phyloP scores from a whole-genome alignment of 805 yeast genomes.

The Maudiozyma barnettii region DNA sequence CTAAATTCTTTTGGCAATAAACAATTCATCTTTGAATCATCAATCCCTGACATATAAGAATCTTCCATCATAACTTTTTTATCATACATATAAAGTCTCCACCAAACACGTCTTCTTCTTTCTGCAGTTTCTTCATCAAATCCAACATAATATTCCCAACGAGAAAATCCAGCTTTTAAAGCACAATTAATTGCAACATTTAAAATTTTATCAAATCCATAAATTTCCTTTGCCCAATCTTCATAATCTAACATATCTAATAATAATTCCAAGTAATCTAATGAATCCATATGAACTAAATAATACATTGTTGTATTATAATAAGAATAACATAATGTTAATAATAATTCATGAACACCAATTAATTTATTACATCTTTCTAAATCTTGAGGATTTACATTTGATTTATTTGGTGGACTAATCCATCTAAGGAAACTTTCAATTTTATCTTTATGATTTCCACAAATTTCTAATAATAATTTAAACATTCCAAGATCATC shows the following conservation, averaged over 20 bases:
- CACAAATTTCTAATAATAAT: slow-evolving; percentile 12
- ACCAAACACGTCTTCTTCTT: slow-evolving; percentile 22
- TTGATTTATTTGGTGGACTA: not conserved
- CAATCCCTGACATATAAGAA: slow-evolving; percentile 17
- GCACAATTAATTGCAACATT: slow-evolving; percentile 20
- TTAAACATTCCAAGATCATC: slow-evolving; percentile 17
- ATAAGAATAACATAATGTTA: slow-evolving; percentile 18
- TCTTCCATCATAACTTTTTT: slow-evolving; percentile 9
- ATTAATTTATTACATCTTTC: slow-evolving; percentile 10
- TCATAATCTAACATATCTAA: slow-evolving; percentile 21
- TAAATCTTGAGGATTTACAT: not conserved
- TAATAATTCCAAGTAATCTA: slow-evolving; percentile 21
- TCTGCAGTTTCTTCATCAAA: slow-evolving; percentile 23
- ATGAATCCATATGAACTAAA: slow-evolving; percentile 8
- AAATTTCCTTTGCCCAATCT: slow-evolving; percentile 21
- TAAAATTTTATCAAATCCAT: slow-evolving; percentile 19
- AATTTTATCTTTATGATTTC: slow-evolving; percentile 9
- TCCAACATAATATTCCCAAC: slow-evolving; percentile 30
- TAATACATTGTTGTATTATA: slow-evolving; percentile 21
- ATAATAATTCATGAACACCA: slow-evolving; percentile 16
- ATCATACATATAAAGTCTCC: slow-evolving; percentile 23
- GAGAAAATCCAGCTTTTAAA: slow-evolving; percentile 18
- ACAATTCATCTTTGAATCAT: slow-evolving; percentile 18
- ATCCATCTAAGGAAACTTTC: slow-evolving; percentile 9
- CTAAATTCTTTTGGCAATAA: slow-evolving; percentile 20